Evolutionary conservation across 345 rosid species (phyloP).

Genomic region (Clausena lansium): DNA sequence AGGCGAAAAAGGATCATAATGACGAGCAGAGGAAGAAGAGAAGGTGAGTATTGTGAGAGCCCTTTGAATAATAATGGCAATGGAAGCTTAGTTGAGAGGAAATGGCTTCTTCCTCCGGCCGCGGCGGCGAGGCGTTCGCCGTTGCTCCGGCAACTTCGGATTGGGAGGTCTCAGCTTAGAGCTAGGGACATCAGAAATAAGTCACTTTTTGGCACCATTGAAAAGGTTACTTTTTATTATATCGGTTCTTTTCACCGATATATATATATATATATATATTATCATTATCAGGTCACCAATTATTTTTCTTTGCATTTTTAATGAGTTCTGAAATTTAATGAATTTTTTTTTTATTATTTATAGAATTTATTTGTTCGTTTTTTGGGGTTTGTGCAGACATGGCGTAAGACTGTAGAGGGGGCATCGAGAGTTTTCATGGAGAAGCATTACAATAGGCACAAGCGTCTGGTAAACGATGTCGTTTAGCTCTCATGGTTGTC

Average conservation of each 20-base stretch:
- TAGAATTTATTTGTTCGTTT: not conserved
- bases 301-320: not conserved
- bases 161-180: conserved; percentile 43
- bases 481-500: conserved; percentile 9
- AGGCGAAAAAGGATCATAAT: conserved; percentile 34
- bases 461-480: conserved; percentile 69
- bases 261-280: too few species aligned
- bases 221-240: conserved; percentile 40
- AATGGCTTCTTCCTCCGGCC: conserved; percentile 56
- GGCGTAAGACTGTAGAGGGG: conserved; percentile 85
- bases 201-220: conserved; percentile 57
- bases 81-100: conserved; percentile 47
- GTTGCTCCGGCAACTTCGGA: conserved; percentile 53
- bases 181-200: conserved; percentile 43
- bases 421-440: conserved; percentile 73
- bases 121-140: conserved; percentile 36
- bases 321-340: not conserved
- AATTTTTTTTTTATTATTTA: too few species aligned
- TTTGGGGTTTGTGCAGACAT: conserved; percentile 46
- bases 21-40: conserved; percentile 9
- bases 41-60: conserved; percentile 20
- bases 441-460: conserved; percentile 75
- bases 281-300: too few species aligned
- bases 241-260: not conserved
- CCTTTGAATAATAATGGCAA: conserved; percentile 19